These are phyloP conservation scores for Boletus albobrunnescens DNA, from an alignment of 1,284 basidiomycete species.

Conservation along the genomic window DNA sequence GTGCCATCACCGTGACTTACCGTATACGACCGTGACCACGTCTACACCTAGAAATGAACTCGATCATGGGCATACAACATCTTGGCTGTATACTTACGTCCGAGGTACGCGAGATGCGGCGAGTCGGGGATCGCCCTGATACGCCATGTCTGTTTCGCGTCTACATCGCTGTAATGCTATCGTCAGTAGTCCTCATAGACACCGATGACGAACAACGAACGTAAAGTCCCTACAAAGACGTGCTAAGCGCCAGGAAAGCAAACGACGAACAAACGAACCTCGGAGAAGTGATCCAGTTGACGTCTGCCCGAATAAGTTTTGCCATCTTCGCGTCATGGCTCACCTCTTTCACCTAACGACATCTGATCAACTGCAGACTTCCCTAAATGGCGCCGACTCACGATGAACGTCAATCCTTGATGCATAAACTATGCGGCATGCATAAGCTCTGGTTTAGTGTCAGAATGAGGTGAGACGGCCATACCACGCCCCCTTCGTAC, in stretches of 20 bases:
- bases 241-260: not conserved
- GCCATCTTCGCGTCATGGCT: conserved; percentile 78
- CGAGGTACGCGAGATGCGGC: conserved; percentile 64
- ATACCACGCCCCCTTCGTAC: conserved; percentile 73
- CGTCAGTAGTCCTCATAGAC: not conserved
- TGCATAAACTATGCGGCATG: conserved; percentile 64
- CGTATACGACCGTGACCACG: conserved; percentile 72
- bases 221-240: conserved; percentile 59
- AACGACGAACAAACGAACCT: conserved; percentile 42
- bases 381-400: conserved; percentile 29
- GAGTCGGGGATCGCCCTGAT: conserved; percentile 68
- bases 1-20: conserved; percentile 35
- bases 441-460: conserved; percentile 1
- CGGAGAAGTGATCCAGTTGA: conserved; percentile 81
- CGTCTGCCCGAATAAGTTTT: conserved; percentile 66
- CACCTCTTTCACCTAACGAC: conserved; percentile 68
- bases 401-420: conserved; percentile 74
- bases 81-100: conserved; percentile 46
- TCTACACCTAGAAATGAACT: conserved; percentile 50
- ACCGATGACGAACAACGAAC: conserved; percentile 37
- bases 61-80: not conserved
- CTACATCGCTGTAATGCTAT: conserved; percentile 56
- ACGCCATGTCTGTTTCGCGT: conserved; percentile 75
- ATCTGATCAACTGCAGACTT: conserved; percentile 5
- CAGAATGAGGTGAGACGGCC: conserved; percentile 17